These are phyloP conservation scores for Plasmodium gonderi DNA, from an alignment of 169 alveolate species.

Conservation along the genomic window DNA sequence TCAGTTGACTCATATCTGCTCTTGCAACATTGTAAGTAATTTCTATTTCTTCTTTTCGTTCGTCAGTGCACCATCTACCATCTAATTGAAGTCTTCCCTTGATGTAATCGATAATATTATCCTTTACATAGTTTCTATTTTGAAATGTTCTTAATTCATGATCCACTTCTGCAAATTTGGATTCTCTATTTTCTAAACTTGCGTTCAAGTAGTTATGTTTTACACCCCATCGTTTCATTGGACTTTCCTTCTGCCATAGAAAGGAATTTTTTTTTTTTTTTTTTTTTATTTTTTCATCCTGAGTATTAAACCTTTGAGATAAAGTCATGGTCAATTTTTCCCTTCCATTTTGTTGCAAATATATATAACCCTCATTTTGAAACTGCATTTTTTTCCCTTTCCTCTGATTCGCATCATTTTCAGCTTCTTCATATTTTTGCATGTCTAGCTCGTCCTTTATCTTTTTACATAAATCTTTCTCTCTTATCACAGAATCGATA, in stretches of 20 bases:
- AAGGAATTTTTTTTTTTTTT: conserved; percentile 16
- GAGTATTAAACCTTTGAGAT: neutral
- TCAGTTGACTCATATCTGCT: neutral
- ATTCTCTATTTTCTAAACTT: neutral
- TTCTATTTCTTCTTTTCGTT: neutral
- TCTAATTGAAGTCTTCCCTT: conserved; percentile 21
- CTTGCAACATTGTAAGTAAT: neutral
- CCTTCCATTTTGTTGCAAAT: neutral
- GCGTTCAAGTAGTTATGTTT: neutral
- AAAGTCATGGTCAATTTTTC: neutral
- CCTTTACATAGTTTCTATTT: conserved; percentile 2
- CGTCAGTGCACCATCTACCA: too few species aligned
- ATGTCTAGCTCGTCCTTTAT: too few species aligned
- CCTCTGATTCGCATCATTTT: too few species aligned
- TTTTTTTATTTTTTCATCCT: neutral
- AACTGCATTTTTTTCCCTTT: neutral
- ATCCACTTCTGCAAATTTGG: neutral
- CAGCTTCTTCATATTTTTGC: too few species aligned
- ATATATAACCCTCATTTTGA: neutral
- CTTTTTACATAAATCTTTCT: too few species aligned
- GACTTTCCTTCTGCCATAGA: conserved; percentile 52
- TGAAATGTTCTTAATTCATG: neutral
- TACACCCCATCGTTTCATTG: neutral
- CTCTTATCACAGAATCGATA: too few species aligned
- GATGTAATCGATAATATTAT: conserved; percentile 37